Base-by-base conservation (phyloP, 805 yeast genomes). In the Nakazawaea wyomingensis region DNA sequence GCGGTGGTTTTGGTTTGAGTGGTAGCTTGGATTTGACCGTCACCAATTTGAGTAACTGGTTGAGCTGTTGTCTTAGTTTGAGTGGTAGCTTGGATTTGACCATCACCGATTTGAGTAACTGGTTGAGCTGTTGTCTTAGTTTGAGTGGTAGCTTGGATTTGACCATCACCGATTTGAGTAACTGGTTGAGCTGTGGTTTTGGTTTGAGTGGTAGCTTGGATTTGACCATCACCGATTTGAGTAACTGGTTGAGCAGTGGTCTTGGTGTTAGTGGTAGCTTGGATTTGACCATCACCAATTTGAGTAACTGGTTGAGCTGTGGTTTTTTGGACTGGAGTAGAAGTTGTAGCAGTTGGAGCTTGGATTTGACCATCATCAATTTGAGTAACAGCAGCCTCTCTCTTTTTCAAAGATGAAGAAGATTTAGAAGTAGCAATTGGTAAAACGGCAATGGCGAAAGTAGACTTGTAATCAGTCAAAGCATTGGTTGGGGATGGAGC, bases 371-470 rank as follows among this genome's bases (percentile, higher is more conserved):
- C 83, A 52, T 78, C 85, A 53, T 72, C 71, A 46, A 78, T 77
- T 63, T 76, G 83, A 48, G 79, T 65, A 41, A 78, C 62, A 44
- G 65, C 74, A 36, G 68, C 57, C 37, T 60, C 71, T 53, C 61
- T 50, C 61, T 54, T 50, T 51, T 40, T 43, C 57, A 48, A 47
- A 36, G 64, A 48, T 36, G 62, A 47, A 27, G 71, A 47, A 27
- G 71, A 50, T 28, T 68, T 46, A 34, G 64, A 57, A 26, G 68
- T 65, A 47, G 75, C 46, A 36, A 74, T 52, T 47, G 83, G 75
- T 49, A 69, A 64, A 49, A 83, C 78, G 47, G 83, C 84, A 55
- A 83, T 82, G 66, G 90, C 91, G 55, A 83, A 83, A 39, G 72
- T 57, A 38, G 65, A 60, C 33, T 74, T 47, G 71, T 74, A 75